Base-by-base conservation (phyloP, 257 asterid genomes). In the Echites panduratus region DNA sequence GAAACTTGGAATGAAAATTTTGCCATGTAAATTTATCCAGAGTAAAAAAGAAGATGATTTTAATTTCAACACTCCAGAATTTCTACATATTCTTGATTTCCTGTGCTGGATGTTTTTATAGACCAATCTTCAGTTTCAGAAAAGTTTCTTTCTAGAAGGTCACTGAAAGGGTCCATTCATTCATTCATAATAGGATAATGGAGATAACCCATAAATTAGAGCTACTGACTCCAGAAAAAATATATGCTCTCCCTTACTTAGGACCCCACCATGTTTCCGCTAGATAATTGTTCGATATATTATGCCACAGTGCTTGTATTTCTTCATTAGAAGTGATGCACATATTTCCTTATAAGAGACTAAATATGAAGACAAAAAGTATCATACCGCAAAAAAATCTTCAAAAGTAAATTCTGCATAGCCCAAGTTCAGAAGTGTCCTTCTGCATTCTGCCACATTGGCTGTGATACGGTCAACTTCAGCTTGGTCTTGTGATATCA, bases 321-420 rank as follows among this genome's bases (percentile, higher is more conserved):
- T 43, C 1, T 45, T 54, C 22, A 68, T 22, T 29, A 7, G 50
- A 68, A 16, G 48, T 7, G 54, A 32, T 62, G 48, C n/a, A 44
- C n/a, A 24, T 14, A 35, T 26, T 43, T 14, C 50, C 19, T 12
- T 77, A 57, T 26, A 79, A 71, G 45, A 24, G 50, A 50, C 59
- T 24, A 22, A 22, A 69, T 44, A 71, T 14, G 69, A 56, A 78
- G 75, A 73, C 59, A 52, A 24, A 59, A 52, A 61, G 56, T 14
- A 53, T 49, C 52, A 66, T 86, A 95, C 98, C 91, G 86, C 63
- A 70, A 95, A 92, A 78, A 89, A 95, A 82, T 95, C 99, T 85
- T 95, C 99, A 79, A 90, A 95, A 41, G 99, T 95, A 78, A 95
- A 90, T 82, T 95, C 99, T 67, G 90, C 88, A 72, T 89, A 86